Evolutionary conservation across 106 monocot species (phyloP).

Genomic region (Alisma plantagoaquatica): DNA sequence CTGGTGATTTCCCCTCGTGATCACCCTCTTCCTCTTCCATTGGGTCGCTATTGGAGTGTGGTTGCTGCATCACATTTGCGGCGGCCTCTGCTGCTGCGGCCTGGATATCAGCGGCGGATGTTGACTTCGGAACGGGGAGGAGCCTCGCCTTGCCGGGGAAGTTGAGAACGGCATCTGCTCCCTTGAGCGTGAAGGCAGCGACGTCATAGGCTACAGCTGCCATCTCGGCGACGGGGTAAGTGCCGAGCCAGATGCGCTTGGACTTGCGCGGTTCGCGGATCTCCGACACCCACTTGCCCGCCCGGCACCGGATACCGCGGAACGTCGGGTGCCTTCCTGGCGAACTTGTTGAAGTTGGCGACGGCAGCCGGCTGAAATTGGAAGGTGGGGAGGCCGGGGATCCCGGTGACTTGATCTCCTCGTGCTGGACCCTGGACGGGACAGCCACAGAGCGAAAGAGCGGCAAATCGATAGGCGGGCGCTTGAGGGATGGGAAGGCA

Average conservation of each 20-base stretch:
- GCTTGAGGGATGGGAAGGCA: too few species aligned
- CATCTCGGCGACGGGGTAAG: constrained; percentile 58
- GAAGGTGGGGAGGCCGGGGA: too few species aligned
- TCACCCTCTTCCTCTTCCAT: neutral
- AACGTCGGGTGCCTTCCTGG: constrained; percentile 22
- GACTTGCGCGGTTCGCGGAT: constrained; percentile 66
- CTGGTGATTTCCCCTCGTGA: too few species aligned
- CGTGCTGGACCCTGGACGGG: too few species aligned
- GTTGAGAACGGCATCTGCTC: constrained; percentile 52
- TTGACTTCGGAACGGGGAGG: constrained; percentile 30
- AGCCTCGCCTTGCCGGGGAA: constrained; percentile 31
- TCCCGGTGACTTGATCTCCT: too few species aligned
- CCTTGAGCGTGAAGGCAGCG: constrained; percentile 49
- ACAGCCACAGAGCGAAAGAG: too few species aligned
- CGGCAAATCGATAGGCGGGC: too few species aligned
- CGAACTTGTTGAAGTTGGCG: too few species aligned
- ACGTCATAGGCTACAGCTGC: constrained; percentile 73
- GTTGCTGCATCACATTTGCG: neutral
- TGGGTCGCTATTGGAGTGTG: too few species aligned
- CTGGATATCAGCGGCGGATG: constrained; percentile 41
- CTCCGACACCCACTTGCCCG: constrained; percentile 80
- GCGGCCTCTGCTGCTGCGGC: constrained; percentile 44
- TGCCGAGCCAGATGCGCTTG: constrained; percentile 74
- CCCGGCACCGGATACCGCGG: constrained; percentile 47
- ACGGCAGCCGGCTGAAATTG: too few species aligned